Conservation (phyloP, 805 yeast species). For the Metschnikowia henanensis region DNA sequence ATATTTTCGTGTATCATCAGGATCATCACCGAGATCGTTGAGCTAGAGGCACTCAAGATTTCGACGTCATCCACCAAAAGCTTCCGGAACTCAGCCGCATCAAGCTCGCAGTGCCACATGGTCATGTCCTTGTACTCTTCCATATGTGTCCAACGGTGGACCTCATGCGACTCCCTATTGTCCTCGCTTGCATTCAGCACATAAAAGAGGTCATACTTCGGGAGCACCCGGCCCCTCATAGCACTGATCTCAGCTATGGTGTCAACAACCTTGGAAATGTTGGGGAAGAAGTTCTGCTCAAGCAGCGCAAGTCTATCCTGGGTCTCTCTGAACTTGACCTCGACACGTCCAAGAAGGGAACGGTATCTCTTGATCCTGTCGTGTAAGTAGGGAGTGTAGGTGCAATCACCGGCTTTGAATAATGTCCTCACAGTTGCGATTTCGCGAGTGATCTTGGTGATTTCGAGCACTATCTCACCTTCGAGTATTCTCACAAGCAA, state of each 20-base stretch:
- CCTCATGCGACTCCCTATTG: neutral
- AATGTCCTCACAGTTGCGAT: neutral
- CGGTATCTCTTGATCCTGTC: neutral
- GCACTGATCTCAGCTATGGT: neutral
- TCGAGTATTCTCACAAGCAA: neutral
- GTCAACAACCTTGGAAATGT: neutral
- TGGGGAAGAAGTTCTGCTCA: neutral
- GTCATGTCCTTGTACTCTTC: constrained; percentile 4
- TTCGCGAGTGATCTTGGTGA: neutral
- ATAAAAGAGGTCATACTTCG: constrained; percentile 3
- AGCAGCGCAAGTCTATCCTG: neutral
- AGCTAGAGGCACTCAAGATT: neutral
- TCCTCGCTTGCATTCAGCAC: neutral
- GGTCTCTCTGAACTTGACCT: neutral
- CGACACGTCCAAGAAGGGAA: neutral
- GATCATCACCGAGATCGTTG: neutral
- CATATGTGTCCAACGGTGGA: constrained; percentile 4
- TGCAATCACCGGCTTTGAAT: neutral
- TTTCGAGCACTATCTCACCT: neutral
- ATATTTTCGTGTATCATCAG: neutral
- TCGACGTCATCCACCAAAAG: constrained; percentile 3
- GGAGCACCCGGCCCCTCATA: constrained; percentile 2
- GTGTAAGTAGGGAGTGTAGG: neutral
- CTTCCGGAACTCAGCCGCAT: neutral
- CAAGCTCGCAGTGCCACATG: constrained; percentile 3